Evolutionary conservation across 192 early-diverging fungal genomes (phyloP), one percentile per base, ranked within the genome.

Genomic region (Podila horticola): DNA sequence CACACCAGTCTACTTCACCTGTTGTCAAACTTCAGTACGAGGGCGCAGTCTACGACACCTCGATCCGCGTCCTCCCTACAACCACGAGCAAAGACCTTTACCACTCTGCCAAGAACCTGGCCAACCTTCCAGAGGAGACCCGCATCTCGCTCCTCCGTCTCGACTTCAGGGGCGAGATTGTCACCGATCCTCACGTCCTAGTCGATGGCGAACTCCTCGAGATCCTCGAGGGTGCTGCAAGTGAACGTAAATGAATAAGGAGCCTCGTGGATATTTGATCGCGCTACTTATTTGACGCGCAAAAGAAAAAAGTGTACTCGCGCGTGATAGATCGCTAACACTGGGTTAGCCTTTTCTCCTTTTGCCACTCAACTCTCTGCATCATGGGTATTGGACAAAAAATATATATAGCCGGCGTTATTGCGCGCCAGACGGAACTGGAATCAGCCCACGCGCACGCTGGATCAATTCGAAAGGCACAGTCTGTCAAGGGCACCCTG

Each of bases 21-120:
- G 77, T 81, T 0, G 77, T 81, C 61, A 72, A 66, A n/a, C 62
- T 81, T 30, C 77, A 81, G 57, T 81, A 81, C 71, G 58, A 69
- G 11, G 77, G 77, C 41, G 77, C 77, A 55, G 77, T 81, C 33
- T 73, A 81, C 34, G 77, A 81, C 63, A 81, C 5, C 45, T 81
- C 77, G 36, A 72, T 81, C 65, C 77, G 77, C 49, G 28, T 81
- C 57, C 52, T 73, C 17, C 71, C 71, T 5, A 28, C 41, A 4
- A 64, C 30, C 29, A 48, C 69, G 28, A 64, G 45, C 13, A 72
- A 69, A 26, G 62, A 64, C 7, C 67, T 81, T 9, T 81, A 73
- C 22, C 11, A 45, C 2, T 22, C 41, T 11, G 77, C 77, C 29
- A 68, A 36, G 15, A 69, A 49, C 63, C 41, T 81, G 8, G 71